Conservation (phyloP, 176 grass and related monocot species). For the Cenchrus fungigraminus region DNA sequence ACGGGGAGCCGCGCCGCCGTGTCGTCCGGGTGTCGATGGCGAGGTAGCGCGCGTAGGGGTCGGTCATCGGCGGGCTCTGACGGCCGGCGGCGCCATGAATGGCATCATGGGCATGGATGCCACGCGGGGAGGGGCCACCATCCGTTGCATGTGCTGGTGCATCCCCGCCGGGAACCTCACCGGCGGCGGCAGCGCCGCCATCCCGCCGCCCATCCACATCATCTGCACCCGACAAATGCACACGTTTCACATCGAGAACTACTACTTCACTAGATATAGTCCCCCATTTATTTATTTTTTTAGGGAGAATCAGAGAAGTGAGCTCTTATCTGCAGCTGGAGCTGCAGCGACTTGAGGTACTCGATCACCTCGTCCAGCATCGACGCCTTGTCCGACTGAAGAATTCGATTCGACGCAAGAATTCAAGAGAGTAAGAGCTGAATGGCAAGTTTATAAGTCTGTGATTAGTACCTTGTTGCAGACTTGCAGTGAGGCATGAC, state of each 20-base stretch:
- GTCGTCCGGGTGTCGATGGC: slow-evolving; percentile 29
- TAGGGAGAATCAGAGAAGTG: background rate
- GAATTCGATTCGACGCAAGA: background rate
- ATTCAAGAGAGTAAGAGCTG: background rate
- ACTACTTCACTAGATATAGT: too few species aligned
- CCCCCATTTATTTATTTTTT: background rate
- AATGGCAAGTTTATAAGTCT: background rate
- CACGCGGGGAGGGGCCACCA: slow-evolving; percentile 46
- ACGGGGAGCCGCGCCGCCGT: too few species aligned
- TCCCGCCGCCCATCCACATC: slow-evolving; percentile 83
- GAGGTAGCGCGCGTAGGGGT: slow-evolving; percentile 41
- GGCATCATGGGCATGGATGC: slow-evolving; percentile 43
- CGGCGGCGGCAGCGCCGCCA: slow-evolving; percentile 35
- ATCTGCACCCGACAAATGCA: slow-evolving; percentile 30
- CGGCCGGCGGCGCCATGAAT: slow-evolving; percentile 40
- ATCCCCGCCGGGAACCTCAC: slow-evolving; percentile 67
- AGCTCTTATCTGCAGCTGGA: slow-evolving; percentile 66
- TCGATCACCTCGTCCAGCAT: slow-evolving; percentile 94
- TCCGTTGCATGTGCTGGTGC: slow-evolving; percentile 68
- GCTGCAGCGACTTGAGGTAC: slow-evolving; percentile 87
- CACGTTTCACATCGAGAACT: background rate
- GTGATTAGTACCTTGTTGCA: slow-evolving; percentile 50
- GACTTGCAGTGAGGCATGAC: slow-evolving; percentile 58
- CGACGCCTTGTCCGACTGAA: slow-evolving; percentile 82
- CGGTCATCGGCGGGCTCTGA: slow-evolving; percentile 28